These are phyloP conservation scores for Vicia sativa DNA, from an alignment of 306 rosid species.

Conservation along the genomic window DNA sequence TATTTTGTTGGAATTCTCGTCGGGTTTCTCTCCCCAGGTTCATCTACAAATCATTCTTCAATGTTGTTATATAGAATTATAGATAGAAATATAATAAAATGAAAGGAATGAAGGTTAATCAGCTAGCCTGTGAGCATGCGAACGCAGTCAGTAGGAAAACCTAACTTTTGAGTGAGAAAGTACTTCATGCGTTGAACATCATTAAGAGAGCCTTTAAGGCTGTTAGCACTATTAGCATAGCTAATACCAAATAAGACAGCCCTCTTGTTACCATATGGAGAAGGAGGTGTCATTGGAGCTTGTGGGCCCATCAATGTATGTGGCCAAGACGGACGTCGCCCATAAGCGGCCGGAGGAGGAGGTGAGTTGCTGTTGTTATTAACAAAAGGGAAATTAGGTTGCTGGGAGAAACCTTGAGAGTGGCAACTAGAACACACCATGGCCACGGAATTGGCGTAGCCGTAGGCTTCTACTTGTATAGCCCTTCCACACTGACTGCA, in stretches of 20 bases:
- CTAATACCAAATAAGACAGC: slow-evolving; percentile 44
- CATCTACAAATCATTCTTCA: slow-evolving; percentile 39
- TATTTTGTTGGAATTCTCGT: slow-evolving; percentile 54
- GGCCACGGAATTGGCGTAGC: slow-evolving; percentile 11
- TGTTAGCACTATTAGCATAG: slow-evolving; percentile 19
- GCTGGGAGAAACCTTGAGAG: neutral
- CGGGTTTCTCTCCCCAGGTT: slow-evolving; percentile 52
- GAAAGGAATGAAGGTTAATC: slow-evolving; percentile 14
- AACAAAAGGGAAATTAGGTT: slow-evolving; percentile 2
- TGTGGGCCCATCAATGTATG: neutral
- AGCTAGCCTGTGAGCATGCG: slow-evolving; percentile 59
- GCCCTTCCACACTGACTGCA: slow-evolving; percentile 40
- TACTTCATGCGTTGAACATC: slow-evolving; percentile 56
- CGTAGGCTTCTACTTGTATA: slow-evolving; percentile 28
- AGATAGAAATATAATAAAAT: neutral
- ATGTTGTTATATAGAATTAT: neutral
- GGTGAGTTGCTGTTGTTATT: slow-evolving; percentile 7
- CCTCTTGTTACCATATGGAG: slow-evolving; percentile 46
- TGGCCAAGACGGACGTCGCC: slow-evolving; percentile 23
- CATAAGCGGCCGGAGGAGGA: neutral
- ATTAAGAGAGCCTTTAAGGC: slow-evolving; percentile 51
- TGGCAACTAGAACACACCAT: slow-evolving; percentile 34
- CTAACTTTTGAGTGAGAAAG: slow-evolving; percentile 50
- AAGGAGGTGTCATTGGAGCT: slow-evolving; percentile 25
- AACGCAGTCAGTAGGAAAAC: slow-evolving; percentile 54